phyloP scores from a whole-genome alignment of 2,329 filamentous ascomycete species.

The Lachnellula arida region DNA sequence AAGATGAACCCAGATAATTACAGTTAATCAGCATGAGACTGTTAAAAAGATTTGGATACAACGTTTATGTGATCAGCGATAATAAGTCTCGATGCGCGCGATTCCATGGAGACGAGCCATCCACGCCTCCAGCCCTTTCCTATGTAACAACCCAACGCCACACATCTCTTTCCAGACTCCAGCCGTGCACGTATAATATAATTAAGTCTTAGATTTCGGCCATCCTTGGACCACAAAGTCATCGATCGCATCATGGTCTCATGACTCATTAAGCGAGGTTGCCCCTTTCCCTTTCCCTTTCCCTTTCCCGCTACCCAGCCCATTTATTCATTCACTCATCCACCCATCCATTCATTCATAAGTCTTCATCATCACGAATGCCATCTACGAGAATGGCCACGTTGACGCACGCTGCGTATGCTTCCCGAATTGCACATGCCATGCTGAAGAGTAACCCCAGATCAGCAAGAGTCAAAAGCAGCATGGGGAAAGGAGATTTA shows the following conservation, averaged over 20 bases:
- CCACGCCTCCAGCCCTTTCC: no score
- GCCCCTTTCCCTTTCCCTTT: background rate
- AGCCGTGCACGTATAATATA: no score
- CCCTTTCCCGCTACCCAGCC: no score
- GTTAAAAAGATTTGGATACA: no score
- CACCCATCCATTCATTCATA: background rate
- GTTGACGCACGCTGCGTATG: constrained; percentile 67
- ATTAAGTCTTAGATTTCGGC: no score
- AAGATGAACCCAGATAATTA: no score
- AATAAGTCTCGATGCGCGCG: no score
- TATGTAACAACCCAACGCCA: no score
- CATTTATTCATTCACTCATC: background rate
- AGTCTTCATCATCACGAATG: constrained; percentile 4
- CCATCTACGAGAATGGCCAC: constrained; percentile 65
- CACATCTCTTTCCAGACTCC: no score
- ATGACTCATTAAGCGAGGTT: background rate
- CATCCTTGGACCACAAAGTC: background rate
- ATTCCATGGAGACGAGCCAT: no score
- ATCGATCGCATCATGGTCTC: background rate
- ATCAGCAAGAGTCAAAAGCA: background rate
- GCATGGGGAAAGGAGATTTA: constrained; percentile 7
- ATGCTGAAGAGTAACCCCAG: constrained; percentile 43
- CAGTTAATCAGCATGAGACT: no score
- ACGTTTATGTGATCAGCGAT: no score
- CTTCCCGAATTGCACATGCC: constrained; percentile 69